phyloP scores from a whole-genome alignment of 306 rosid species.

The peach (Prunus persica) region Prunus_persica_NCBIv2 NC_034014.1:26496501-26497000 shows the following conservation, averaged over 20 bases:
- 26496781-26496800: too few species aligned
- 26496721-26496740: conserved; percentile 5
- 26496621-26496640: neutral
- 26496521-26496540: neutral
- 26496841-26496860: too few species aligned
- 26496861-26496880: too few species aligned
- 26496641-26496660: neutral
- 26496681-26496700: neutral
- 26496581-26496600: neutral
- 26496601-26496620: neutral
- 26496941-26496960: too few species aligned
- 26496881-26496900: too few species aligned
- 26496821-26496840: too few species aligned
- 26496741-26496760: conserved; percentile 1
- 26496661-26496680: neutral
- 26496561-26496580: neutral
- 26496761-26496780: neutral
- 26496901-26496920: too few species aligned
- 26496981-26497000: too few species aligned
- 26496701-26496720: neutral
- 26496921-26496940: too few species aligned
- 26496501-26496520: neutral
- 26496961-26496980: too few species aligned
- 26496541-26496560: neutral
- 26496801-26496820: too few species aligned